Percentiles rank a stretch among this genome's conserved stretches.
Evolutionary conservation across 164 flowering plant species (phyloP).

Genomic region (Brasenia schreberi): DNA sequence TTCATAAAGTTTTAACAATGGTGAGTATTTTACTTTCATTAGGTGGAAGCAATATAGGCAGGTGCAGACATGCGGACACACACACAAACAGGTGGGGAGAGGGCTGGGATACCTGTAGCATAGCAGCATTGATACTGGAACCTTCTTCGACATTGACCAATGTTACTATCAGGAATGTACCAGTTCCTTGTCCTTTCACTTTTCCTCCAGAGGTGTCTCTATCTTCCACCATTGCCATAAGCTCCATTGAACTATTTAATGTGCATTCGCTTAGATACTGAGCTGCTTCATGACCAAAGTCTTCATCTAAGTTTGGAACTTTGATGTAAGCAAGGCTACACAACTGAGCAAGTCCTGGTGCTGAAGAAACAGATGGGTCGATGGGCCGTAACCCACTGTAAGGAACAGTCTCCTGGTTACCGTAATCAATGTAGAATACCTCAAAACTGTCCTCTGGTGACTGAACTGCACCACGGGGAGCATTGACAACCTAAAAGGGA

Average conservation of each 20-base stretch:
- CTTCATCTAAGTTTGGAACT: constrained; percentile 73
- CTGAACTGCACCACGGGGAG: constrained; percentile 71
- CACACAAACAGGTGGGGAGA: background rate
- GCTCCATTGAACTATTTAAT: constrained; percentile 39
- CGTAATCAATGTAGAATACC: constrained; percentile 93
- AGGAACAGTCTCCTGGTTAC: constrained; percentile 76
- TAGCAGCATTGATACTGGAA: constrained; percentile 59
- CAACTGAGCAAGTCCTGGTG: constrained; percentile 81
- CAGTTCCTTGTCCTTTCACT: constrained; percentile 92
- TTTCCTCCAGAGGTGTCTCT: constrained; percentile 86
- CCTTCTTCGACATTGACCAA: constrained; percentile 58
- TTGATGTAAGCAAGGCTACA: constrained; percentile 85
- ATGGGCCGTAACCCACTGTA: constrained; percentile 65
- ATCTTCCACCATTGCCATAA: constrained; percentile 69
- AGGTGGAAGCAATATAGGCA: too few relatives aligned
- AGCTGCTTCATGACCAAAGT: constrained; percentile 88
- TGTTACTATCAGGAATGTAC: constrained; percentile 55
- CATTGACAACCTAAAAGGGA: constrained; percentile 59
- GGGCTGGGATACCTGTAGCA: constrained; percentile 48
- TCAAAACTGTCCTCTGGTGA: constrained; percentile 65
- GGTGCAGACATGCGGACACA: background rate
- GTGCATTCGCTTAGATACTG: constrained; percentile 47
- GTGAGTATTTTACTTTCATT: too few relatives aligned
- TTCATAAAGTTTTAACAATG: too few relatives aligned
- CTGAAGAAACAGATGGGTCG: constrained; percentile 58